Conservation (phyloP, 805 yeast genomes). For the Candida odintsovae region DNA sequence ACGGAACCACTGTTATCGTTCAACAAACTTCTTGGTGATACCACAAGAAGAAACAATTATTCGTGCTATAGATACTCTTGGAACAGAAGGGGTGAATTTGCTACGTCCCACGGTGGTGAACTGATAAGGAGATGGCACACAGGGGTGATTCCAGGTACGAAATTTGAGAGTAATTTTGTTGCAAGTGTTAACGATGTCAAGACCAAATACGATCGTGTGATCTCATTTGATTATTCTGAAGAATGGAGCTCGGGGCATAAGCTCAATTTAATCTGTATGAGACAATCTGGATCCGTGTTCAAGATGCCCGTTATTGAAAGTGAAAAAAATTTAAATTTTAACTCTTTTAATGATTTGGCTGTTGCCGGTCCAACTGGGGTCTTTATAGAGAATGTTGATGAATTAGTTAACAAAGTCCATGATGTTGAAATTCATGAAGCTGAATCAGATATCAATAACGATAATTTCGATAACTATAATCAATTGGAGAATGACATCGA, state of each 20-base stretch:
- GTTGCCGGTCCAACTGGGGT: conserved; percentile 56
- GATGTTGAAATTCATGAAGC: conserved; percentile 7
- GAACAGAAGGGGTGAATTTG: conserved; percentile 61
- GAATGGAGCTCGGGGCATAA: conserved; percentile 38
- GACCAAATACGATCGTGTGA: conserved; percentile 75
- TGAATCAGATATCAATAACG: conserved; percentile 2
- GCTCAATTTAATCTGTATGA: conserved; percentile 74
- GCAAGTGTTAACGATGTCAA: conserved; percentile 68
- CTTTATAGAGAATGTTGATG: conserved; percentile 29
- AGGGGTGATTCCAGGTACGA: conserved; percentile 45
- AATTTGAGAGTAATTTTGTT: conserved; percentile 60
- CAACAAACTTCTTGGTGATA: conserved; percentile 55
- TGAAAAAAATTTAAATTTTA: conserved; percentile 56
- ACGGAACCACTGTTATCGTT: conserved; percentile 58
- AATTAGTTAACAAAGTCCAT: conserved; percentile 19
- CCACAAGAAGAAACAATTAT: conserved; percentile 50
- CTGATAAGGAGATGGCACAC: conserved; percentile 76
- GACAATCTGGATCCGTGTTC: conserved; percentile 86
- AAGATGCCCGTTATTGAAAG: conserved; percentile 70
- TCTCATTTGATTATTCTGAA: conserved; percentile 67
- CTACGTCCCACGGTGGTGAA: conserved; percentile 75
- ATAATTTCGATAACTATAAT: conserved; percentile 27
- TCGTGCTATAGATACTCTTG: conserved; percentile 70
- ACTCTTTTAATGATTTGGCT: conserved; percentile 61
- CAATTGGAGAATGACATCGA: conserved; percentile 13